phyloP scores from a whole-genome alignment of 768 basidiomycete species.

The Butyriboletus loyo region DNA sequence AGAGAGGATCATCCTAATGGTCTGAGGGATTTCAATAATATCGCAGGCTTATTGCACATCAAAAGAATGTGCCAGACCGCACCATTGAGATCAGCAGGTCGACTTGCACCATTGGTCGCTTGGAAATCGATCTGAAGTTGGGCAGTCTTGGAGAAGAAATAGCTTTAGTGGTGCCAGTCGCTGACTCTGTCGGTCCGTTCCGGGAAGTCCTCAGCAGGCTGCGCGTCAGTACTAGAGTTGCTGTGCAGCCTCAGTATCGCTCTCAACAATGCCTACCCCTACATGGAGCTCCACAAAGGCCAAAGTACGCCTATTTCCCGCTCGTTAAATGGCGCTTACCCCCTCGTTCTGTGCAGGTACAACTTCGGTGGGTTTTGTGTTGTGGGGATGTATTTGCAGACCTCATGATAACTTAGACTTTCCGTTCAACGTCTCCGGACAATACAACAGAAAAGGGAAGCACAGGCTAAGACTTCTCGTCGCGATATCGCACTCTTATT shows the following conservation, averaged over 20 bases:
- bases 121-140: not conserved
- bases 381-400: not conserved
- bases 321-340: constrained; percentile 5
- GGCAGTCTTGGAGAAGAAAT: not conserved
- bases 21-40: not conserved
- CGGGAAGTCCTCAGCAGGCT: not conserved
- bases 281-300: constrained; percentile 63
- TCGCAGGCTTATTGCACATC: not conserved
- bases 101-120: not conserved
- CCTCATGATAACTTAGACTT: constrained; percentile 44
- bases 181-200: constrained; percentile 13
- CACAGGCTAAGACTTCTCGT: constrained; percentile 69
- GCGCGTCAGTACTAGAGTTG: not conserved
- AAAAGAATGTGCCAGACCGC: not conserved
- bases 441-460: constrained; percentile 89
- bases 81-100: not conserved
- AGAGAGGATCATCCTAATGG: not conserved
- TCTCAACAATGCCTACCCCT: constrained; percentile 26
- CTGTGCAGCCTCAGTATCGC: not conserved
- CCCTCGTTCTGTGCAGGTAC: constrained; percentile 34
- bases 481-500: constrained; percentile 80
- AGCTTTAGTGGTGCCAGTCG: not conserved
- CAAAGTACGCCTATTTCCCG: constrained; percentile 37
- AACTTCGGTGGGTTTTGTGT: constrained; percentile 39
- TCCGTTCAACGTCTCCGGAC: constrained; percentile 84